Base-by-base conservation (phyloP, 2,329 filamentous ascomycete species). In the Trichocomaceae sp. region DNA sequence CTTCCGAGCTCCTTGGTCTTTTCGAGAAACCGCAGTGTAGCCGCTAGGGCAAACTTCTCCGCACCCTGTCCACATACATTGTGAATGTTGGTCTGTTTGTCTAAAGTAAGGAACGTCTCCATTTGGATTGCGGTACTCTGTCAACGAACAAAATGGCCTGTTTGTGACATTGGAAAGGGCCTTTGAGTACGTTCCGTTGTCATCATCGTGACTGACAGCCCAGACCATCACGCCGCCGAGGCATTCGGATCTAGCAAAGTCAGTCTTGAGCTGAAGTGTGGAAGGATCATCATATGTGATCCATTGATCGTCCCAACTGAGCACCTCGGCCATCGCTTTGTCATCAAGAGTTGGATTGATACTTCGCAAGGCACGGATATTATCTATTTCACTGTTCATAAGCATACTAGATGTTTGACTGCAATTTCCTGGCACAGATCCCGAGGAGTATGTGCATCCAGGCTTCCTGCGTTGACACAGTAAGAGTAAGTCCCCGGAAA, bases 181-280 rank as follows among this genome's bases (percentile, higher is more conserved):
- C 35, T 17, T 2, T 5, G 39, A 41, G 9, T 20, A 41, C 20
- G 39, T 8, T 20, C 39, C 39, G n/a, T 6, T 19, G 9, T 2
- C 1, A 20, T 41, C 9, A 9, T 42, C 39, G 12, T 42, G 39
- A 13, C 39, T 42, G 1, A 42, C 39, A 12, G 39, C 39, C 39
- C 39, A 42, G 10, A 42, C 39, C 39, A 42, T 42, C 17, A 42
- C 39, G n/a, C 72, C 72, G 1, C 65, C 63, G 1, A 74, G 59
- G 31, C 71, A 68, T 2, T 56, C 22, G 0, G 44, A 26, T 12
- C 66, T 66, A 1, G 70, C 70, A 51, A 58, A 71, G 1, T 72
- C 59, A 1, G 60, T 60, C 52, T 75, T 75, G 19, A 63, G 50
- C 22, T 63, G 58, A 10, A 69, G 62, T 2, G 72, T 76, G 3